A percentile compares a stretch with the other conserved stretches of the same genome.
These are phyloP conservation scores for Actinidia arguta DNA, from an alignment of 179 eudicot species.

Conservation along the genomic window DNA sequence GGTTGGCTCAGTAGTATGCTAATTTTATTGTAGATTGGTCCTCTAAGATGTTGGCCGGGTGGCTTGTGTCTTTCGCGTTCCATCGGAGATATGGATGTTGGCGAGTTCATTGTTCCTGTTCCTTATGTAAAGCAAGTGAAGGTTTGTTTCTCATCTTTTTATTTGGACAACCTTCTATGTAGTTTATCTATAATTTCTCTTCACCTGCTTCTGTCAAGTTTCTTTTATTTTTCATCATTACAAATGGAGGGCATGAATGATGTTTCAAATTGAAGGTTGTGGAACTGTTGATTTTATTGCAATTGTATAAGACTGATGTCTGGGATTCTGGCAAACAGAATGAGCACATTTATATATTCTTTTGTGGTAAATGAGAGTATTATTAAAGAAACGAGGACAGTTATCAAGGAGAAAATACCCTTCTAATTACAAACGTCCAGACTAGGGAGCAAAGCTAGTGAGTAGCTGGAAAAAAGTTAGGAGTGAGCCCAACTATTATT, in stretches of 20 bases:
- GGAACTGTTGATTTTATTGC: constrained; percentile 1
- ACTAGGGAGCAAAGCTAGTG: too few species aligned
- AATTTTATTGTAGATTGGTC: constrained; percentile 75
- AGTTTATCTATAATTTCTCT: not conserved
- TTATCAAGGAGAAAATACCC: not conserved
- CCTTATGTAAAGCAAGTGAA: constrained; percentile 97
- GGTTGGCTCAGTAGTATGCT: constrained; percentile 8
- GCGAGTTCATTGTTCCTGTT: constrained; percentile 94
- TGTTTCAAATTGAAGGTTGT: not conserved
- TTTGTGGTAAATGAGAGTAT: too few species aligned
- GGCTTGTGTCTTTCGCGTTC: constrained; percentile 97
- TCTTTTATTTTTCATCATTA: too few species aligned
- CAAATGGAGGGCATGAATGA: too few species aligned
- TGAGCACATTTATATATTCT: not conserved
- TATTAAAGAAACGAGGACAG: too few species aligned
- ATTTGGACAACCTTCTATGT: not conserved
- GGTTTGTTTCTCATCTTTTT: constrained; percentile 49
- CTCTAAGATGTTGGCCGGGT: constrained; percentile 99
- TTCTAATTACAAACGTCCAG: too few species aligned
- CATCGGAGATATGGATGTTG: constrained; percentile 96
- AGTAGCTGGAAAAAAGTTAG: too few species aligned
- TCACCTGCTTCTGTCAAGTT: not conserved
- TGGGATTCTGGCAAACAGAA: not conserved
- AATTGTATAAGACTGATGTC: not conserved
- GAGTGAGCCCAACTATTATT: too few species aligned